Evolutionary conservation across 2,329 filamentous ascomycete genomes (phyloP).

Genomic region (Aureobasidium sp.): DNA sequence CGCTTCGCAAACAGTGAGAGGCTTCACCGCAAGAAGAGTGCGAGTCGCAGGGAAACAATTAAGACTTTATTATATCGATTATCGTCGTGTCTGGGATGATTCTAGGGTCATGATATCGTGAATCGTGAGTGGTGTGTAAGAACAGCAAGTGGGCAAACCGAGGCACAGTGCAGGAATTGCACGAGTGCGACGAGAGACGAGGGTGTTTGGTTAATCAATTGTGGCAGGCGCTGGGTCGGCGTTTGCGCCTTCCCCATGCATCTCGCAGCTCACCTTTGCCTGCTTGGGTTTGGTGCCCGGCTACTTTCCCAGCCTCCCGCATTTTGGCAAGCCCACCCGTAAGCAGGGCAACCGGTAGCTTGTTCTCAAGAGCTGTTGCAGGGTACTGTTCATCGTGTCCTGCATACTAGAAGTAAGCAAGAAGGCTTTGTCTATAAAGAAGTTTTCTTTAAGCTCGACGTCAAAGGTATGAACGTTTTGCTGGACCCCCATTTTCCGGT

Average conservation of each 20-base stretch:
- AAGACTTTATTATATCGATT: background rate
- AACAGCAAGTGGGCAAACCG: background rate
- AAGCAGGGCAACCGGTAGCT: conserved; percentile 8
- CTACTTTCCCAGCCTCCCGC: conserved; percentile 8
- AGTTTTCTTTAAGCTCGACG: background rate
- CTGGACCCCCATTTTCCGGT: background rate
- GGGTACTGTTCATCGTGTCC: too few species aligned
- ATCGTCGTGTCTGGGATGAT: background rate
- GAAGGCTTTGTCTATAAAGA: background rate
- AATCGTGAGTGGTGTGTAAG: background rate
- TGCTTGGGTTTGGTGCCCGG: conserved; percentile 9
- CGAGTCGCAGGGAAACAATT: background rate
- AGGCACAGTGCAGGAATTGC: background rate
- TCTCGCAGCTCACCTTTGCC: conserved; percentile 3
- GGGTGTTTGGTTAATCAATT: conserved; percentile 5
- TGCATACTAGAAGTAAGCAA: background rate
- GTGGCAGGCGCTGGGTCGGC: conserved; percentile 7
- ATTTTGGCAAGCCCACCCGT: conserved; percentile 5
- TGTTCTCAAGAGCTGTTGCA: background rate
- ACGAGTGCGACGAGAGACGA: conserved; percentile 4
- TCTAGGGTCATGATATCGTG: conserved; percentile 6
- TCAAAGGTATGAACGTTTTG: conserved; percentile 9
- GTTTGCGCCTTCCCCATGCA: conserved; percentile 5
- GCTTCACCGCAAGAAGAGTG: conserved; percentile 3
- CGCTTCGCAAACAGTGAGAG: background rate